Percentiles rank a stretch among this genome's conserved stretches.
Conservation (phyloP, 1,139 yeast species). For the Wickerhamomyces sp. region DNA sequence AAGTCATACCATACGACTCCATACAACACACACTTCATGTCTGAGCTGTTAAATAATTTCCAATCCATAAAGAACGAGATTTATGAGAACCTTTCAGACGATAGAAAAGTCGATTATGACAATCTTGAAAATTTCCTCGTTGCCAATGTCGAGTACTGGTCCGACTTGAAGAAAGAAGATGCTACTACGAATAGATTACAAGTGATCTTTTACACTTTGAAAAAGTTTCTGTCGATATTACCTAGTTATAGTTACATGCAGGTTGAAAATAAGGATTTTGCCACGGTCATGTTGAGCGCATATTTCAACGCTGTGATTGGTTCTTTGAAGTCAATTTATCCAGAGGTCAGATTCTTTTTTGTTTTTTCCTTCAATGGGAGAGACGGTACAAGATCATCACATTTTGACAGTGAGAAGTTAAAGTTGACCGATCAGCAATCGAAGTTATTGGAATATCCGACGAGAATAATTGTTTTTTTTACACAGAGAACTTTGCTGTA, state of each 20-base stretch:
- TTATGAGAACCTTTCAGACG: slow-evolving; percentile 9
- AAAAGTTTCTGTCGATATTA: slow-evolving; percentile 17
- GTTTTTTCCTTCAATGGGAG: slow-evolving; percentile 32
- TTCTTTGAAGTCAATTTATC: slow-evolving; percentile 28
- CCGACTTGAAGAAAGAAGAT: slow-evolving; percentile 2
- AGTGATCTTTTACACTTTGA: slow-evolving; percentile 21
- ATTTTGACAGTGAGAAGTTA: slow-evolving; percentile 7
- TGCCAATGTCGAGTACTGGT: slow-evolving; percentile 13
- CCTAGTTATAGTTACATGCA: slow-evolving; percentile 15
- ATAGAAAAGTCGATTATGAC: slow-evolving; percentile 12
- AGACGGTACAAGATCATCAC: slow-evolving; percentile 22
- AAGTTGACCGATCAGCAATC: slow-evolving; percentile 13
- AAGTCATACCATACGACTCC: slow-evolving; percentile 20
- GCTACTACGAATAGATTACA: slow-evolving; percentile 17
- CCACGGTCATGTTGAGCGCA: slow-evolving; percentile 23
- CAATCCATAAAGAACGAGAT: slow-evolving; percentile 9
- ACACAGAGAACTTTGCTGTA: slow-evolving; percentile 25
- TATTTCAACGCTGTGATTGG: slow-evolving; percentile 29
- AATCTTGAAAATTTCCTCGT: slow-evolving; percentile 13
- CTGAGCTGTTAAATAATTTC: slow-evolving; percentile 14
- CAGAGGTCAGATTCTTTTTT: slow-evolving; percentile 34
- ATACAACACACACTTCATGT: slow-evolving; percentile 16
- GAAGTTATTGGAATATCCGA: slow-evolving; percentile 26
- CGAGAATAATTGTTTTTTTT: slow-evolving; percentile 28
- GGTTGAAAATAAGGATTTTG: slow-evolving; percentile 6